Evolutionary conservation across 192 early-diverging fungal species (phyloP).

Genomic region (Umbelopsis sp.): DNA sequence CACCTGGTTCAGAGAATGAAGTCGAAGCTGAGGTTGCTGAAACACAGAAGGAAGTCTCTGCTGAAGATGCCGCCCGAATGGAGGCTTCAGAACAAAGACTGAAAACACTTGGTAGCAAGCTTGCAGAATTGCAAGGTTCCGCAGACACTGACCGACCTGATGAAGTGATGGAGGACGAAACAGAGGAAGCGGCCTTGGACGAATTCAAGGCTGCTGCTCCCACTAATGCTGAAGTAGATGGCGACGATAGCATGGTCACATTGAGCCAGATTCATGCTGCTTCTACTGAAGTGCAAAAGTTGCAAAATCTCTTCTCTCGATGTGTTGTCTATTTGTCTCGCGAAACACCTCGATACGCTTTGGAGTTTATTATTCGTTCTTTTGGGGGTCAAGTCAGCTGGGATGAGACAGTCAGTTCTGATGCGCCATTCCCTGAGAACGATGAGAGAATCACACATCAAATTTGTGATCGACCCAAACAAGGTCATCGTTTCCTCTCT

Average conservation of each 20-base stretch:
- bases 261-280: constrained; percentile 55
- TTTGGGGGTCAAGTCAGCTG: constrained; percentile 91
- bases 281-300: constrained; percentile 44
- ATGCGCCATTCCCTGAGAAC: constrained; percentile 76
- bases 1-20: constrained; percentile 38
- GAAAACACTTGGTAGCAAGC: constrained; percentile 45
- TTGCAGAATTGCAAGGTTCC: constrained; percentile 46
- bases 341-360: constrained; percentile 91
- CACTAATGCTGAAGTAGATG: constrained; percentile 34
- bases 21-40: constrained; percentile 24
- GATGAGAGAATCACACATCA: constrained; percentile 91
- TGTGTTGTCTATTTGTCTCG: constrained; percentile 89
- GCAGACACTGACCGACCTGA: constrained; percentile 32
- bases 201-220: constrained; percentile 49
- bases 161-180: constrained; percentile 27
- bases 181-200: constrained; percentile 45
- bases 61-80: constrained; percentile 41
- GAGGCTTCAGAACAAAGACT: constrained; percentile 54
- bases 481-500: constrained; percentile 60
- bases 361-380: constrained; percentile 90
- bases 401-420: constrained; percentile 76
- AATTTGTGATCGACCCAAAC: constrained; percentile 81
- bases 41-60: constrained; percentile 30
- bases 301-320: constrained; percentile 57
- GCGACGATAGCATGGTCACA: constrained; percentile 45